Base-by-base conservation (phyloP, 805 yeast genomes). In the Candida rishiriensis region DNA sequence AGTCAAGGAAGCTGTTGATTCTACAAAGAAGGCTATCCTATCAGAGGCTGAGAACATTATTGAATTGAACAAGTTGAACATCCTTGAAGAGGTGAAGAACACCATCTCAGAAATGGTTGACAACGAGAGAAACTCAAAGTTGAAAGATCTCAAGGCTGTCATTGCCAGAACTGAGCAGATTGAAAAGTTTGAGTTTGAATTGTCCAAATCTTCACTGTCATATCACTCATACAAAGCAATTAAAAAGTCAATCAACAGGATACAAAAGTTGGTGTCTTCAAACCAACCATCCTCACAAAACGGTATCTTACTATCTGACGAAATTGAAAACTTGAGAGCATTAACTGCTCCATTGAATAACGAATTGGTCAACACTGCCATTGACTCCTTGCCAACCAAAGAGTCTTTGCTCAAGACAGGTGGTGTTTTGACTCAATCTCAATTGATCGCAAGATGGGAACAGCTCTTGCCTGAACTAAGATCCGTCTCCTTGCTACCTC, bases 401-500 rank as follows among this genome's bases (percentile, higher is more conserved):
- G 66, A 65, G 10, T 70, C 69, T 2, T 61, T 70, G 41, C 52
- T 68, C 34, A 54, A 61, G 14, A 63, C 68, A 26, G 69, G 69
- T 29, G 86, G 95, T 34, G 79, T 91, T 26, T 71, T 90, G 51
- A 80, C 95, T 12, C 81, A 78, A 50, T 76, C 88, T 26, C 96
- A 89, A 67, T 72, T 89, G 38, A 75, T 84, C 49, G 73, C 85
- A 34, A 81, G 95, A 57, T 88, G 96, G 87, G 78, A 81, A 51
- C 69, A 82, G 42, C 73, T 93, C 47, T 82, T 76, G 17, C 93
- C 95, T 13, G 96, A 91, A 68, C 78, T 93, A 60, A 83, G 96
- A 65, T 79, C 88, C 29, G 90, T 95, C 8, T 81, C 97, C 4
- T 70, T 93, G 55, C 77, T 90, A 49, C 97, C 98, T 43, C 95